A percentile compares a stretch with the other conserved stretches of the same genome.
These are phyloP conservation scores for Quillaja saponaria DNA, from an alignment of 306 rosid genomes.

Conservation along the genomic window DNA sequence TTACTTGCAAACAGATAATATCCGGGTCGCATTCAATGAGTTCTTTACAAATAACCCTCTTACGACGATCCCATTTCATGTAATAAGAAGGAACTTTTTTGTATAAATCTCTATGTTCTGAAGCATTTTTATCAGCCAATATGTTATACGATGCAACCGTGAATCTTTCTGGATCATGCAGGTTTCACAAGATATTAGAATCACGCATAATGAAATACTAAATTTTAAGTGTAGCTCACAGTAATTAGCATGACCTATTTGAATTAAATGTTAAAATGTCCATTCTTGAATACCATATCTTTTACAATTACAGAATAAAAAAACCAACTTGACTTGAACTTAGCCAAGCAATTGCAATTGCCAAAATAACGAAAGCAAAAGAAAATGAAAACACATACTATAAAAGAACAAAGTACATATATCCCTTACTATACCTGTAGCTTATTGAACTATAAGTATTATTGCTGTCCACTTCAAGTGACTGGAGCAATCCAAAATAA, in stretches of 20 bases:
- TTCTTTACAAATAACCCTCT: slow-evolving; percentile 61
- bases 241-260: background rate
- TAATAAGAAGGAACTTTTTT: slow-evolving; percentile 61
- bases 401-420: background rate
- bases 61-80: slow-evolving; percentile 64
- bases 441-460: too few relatives aligned
- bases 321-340: background rate
- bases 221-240: background rate
- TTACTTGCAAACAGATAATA: slow-evolving; percentile 78
- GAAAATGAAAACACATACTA: background rate
- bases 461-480: background rate
- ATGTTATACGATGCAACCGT: slow-evolving; percentile 78
- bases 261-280: too few relatives aligned
- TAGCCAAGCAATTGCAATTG: too few relatives aligned
- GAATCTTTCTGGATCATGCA: slow-evolving; percentile 53
- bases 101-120: slow-evolving; percentile 61
- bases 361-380: too few relatives aligned
- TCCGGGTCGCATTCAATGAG: slow-evolving; percentile 64
- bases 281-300: too few relatives aligned
- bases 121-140: slow-evolving; percentile 68
- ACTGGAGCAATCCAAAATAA: background rate
- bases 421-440: background rate
- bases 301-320: background rate
- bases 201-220: background rate
- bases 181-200: slow-evolving; percentile 11